phyloP scores from a whole-genome alignment of 441 rosid genomes.

The Pelargonium fulgidum region DNA sequence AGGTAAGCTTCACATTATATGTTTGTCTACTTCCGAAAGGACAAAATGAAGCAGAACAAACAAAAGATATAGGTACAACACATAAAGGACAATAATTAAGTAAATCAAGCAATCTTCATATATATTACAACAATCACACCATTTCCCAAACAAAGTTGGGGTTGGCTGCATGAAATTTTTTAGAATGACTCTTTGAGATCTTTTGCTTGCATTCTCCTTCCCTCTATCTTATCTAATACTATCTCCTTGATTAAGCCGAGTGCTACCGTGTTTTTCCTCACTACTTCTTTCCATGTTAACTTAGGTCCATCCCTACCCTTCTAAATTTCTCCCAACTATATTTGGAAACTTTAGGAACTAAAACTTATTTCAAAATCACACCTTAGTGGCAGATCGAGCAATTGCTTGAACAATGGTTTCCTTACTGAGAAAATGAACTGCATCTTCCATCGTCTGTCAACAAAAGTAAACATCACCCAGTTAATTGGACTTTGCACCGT shows the following conservation, averaged over 20 bases:
- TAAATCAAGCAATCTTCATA: slow-evolving; percentile 4
- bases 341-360: slow-evolving; percentile 5
- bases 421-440: slow-evolving; percentile 95
- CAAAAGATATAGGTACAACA: neutral
- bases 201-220: no score
- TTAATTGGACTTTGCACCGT: neutral
- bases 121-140: neutral
- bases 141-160: no score
- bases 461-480: slow-evolving; percentile 21
- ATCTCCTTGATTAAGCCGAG: no score
- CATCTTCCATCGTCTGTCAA: slow-evolving; percentile 97
- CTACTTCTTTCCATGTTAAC: no score
- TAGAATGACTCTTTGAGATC: no score
- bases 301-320: no score
- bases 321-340: neutral
- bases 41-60: neutral
- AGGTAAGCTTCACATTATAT: slow-evolving; percentile 7
- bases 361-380: slow-evolving; percentile 25
- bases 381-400: slow-evolving; percentile 98
- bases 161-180: no score
- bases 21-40: neutral
- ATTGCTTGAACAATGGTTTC: slow-evolving; percentile 98
- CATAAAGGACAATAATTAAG: neutral
- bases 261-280: no score
- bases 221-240: no score